Evolutionary conservation across 1,284 basidiomycete species (phyloP).

Genomic region (Heterobasidion parviporum): DNA sequence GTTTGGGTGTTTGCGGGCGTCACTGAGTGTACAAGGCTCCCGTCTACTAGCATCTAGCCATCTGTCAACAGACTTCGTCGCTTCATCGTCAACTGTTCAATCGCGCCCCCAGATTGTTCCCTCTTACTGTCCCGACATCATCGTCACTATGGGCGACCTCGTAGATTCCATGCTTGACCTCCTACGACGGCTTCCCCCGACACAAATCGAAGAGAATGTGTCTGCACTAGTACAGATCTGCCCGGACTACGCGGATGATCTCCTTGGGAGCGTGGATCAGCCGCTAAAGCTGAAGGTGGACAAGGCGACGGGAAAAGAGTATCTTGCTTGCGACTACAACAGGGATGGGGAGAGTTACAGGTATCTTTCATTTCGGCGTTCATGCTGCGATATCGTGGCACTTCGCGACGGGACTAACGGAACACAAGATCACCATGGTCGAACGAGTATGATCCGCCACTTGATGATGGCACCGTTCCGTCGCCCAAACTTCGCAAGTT

Average conservation of each 20-base stretch:
- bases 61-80: too few relatives aligned
- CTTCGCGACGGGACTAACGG: not conserved
- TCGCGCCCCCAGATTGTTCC: not conserved
- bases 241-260: slow-evolving; percentile 94
- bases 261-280: slow-evolving; percentile 92
- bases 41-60: too few relatives aligned
- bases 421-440: slow-evolving; percentile 88
- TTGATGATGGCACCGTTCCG: slow-evolving; percentile 84
- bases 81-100: not conserved
- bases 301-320: slow-evolving; percentile 76
- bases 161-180: slow-evolving; percentile 92
- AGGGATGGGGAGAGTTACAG: slow-evolving; percentile 92
- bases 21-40: not conserved
- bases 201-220: slow-evolving; percentile 86
- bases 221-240: slow-evolving; percentile 74
- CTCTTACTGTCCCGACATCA: not conserved
- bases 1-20: not conserved
- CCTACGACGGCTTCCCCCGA: slow-evolving; percentile 91
- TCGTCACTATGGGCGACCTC: slow-evolving; percentile 52
- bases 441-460: slow-evolving; percentile 86
- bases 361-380: slow-evolving; percentile 30
- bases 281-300: slow-evolving; percentile 83
- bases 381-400: not conserved
- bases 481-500: slow-evolving; percentile 81
- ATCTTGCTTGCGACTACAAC: slow-evolving; percentile 96